Base-by-base conservation (phyloP, 805 yeast species). In the Metschnikowia peoriensis region DNA sequence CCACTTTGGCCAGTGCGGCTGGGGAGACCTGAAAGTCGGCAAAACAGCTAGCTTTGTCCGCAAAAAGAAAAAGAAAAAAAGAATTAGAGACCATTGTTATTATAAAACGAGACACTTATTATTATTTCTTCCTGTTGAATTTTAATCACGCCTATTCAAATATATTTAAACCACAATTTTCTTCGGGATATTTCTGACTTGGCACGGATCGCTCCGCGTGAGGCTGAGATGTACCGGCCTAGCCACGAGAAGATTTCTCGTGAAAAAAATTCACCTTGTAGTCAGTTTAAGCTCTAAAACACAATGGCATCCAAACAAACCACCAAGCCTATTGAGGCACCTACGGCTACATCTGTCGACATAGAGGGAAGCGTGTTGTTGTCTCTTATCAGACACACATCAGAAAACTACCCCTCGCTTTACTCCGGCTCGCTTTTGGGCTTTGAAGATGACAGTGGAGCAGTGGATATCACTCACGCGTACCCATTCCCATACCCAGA, bases 401-500 rank as follows among this genome's bases (percentile, higher is more conserved):
- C 88, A 17, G 87, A 84, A 51, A 70, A 79, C 60, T 78, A 75
- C 63, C 88, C 91, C 41, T 75, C 82, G 40, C 71, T 82, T 28
- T 85, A 79, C 53, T 75, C 85, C 29, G 96, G 96, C 17, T 84
- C 89, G 38, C 74, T 89, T 50, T 81, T 84, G 52, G 96, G 96
- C n/a, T 75, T 85, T 53, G 89, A 85, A 64, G 81, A 80, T 51
- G 81, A 79, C 50, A 73, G 66, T 35, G 80, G 79, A 41, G 69
- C 73, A 11, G 73, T 80, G 37, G 77, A 72, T 58, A 68, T 81
- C 50, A 76, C 89, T 11, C 86, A 85, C 60, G 75, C 84, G 22
- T 88, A 82, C 71, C 85, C 88, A 47, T 85, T 81, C 71, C 93
- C 96, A 50, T 75, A 70, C 66, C 76, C 75, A 38, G 89, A 85